Evolutionary conservation across 108 stramenopile genomes (phyloP).

Genomic region (Skeletonema potamos): DNA sequence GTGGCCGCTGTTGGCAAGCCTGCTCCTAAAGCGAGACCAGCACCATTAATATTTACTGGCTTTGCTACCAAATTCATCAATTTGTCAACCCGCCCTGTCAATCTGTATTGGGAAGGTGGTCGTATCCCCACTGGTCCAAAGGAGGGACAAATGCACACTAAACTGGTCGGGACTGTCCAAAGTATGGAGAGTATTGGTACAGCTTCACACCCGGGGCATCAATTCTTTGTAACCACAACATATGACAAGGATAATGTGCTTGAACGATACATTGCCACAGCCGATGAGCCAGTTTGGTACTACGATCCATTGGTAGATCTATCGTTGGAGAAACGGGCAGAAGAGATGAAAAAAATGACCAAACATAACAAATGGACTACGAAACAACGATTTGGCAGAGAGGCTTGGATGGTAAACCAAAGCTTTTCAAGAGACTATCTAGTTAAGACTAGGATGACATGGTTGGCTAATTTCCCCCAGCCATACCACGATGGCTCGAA

Average conservation of each 20-base stretch:
- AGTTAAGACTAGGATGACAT: slow-evolving; percentile 55
- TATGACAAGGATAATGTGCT: slow-evolving; percentile 61
- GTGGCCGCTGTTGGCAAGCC: background rate
- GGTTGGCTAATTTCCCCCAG: slow-evolving; percentile 80
- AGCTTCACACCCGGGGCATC: slow-evolving; percentile 75
- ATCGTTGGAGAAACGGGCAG: slow-evolving; percentile 49
- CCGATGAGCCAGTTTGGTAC: slow-evolving; percentile 65
- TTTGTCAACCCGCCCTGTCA: slow-evolving; percentile 56
- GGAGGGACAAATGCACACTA: slow-evolving; percentile 50
- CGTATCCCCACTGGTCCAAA: slow-evolving; percentile 36
- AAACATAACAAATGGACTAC: slow-evolving; percentile 14
- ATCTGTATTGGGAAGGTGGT: slow-evolving; percentile 80
- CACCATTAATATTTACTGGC: slow-evolving; percentile 71
- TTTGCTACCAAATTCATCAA: slow-evolving; percentile 87
- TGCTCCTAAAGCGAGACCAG: slow-evolving; percentile 22
- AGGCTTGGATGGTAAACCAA: slow-evolving; percentile 60
- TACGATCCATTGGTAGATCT: slow-evolving; percentile 64
- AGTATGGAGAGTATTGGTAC: slow-evolving; percentile 84
- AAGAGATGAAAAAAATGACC: slow-evolving; percentile 48
- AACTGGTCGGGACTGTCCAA: slow-evolving; percentile 65
- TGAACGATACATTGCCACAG: slow-evolving; percentile 72
- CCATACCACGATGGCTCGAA: slow-evolving; percentile 22
- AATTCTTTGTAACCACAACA: slow-evolving; percentile 67
- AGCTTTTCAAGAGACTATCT: slow-evolving; percentile 71
- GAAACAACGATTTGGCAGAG: slow-evolving; percentile 42